Evolutionary conservation across 306 rosid genomes (phyloP).

Genomic region (Glycine tomentella): DNA sequence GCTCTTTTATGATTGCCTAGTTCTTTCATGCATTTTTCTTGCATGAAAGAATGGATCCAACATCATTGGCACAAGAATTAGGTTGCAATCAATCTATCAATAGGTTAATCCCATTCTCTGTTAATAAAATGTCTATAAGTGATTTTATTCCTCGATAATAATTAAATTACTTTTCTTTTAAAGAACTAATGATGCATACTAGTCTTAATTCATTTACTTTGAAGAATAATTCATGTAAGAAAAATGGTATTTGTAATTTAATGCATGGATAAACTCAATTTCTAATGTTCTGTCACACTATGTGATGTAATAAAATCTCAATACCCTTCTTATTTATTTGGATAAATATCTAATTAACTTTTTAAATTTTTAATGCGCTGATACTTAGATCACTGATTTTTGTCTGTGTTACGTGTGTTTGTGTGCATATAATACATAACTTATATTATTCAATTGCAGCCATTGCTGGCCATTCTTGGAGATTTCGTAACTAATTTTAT

Average conservation of each 20-base stretch:
- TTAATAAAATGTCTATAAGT: too few species aligned
- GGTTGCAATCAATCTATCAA: not conserved
- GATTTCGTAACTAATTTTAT: too few species aligned
- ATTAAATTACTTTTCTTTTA: not conserved
- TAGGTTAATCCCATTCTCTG: too few species aligned
- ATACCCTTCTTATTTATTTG: not conserved
- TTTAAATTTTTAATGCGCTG: too few species aligned
- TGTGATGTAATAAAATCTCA: not conserved
- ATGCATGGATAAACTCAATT: not conserved
- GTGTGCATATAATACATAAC: too few species aligned
- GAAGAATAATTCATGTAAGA: too few species aligned
- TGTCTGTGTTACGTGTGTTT: too few species aligned
- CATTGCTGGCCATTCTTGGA: too few species aligned
- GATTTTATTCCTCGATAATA: not conserved
- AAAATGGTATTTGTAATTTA: not conserved
- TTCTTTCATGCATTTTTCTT: not conserved
- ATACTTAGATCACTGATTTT: too few species aligned
- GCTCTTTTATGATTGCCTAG: slow-evolving; percentile 33
- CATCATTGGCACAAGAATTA: not conserved
- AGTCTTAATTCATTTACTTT: not conserved
- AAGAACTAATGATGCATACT: not conserved
- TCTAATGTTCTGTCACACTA: not conserved
- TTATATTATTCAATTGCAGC: too few species aligned
- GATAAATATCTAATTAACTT: too few species aligned
- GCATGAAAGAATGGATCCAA: not conserved